Conservation (phyloP, 2,329 filamentous ascomycete genomes). For the Colletotrichum abscissum region DNA sequence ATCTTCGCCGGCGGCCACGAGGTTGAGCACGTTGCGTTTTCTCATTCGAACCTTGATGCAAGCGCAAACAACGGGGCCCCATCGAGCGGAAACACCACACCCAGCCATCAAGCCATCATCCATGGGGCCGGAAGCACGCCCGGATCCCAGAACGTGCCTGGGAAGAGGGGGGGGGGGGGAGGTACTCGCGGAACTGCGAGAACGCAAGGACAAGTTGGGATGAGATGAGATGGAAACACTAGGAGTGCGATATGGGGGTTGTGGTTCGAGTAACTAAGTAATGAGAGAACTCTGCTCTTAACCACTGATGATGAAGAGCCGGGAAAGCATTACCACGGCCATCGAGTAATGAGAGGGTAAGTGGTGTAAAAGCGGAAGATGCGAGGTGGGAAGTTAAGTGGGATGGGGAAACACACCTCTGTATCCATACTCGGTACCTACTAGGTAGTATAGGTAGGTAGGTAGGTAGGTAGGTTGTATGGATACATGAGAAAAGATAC, state of each 20-base stretch:
- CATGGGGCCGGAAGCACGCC: slow-evolving; percentile 19
- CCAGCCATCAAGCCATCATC: slow-evolving; percentile 11
- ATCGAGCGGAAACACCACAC: slow-evolving; percentile 29
- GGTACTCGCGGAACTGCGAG: too few relatives aligned
- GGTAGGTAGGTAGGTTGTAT: not conserved
- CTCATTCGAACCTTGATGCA: slow-evolving; percentile 27
- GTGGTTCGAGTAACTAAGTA: not conserved
- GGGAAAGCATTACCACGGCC: not conserved
- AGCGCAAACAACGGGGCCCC: slow-evolving; percentile 25
- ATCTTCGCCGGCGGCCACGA: slow-evolving; percentile 33
- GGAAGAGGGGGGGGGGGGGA: too few relatives aligned
- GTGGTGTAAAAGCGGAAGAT: not conserved
- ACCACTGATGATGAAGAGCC: not conserved
- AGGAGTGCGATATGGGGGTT: not conserved
- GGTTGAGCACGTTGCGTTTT: slow-evolving; percentile 31
- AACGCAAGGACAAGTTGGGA: not conserved
- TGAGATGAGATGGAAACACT: not conserved
- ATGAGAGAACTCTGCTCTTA: not conserved
- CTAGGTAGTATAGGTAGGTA: not conserved
- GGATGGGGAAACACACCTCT: not conserved
- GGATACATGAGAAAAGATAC: not conserved
- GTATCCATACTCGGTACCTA: not conserved
- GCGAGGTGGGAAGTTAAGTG: not conserved
- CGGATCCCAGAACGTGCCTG: not conserved
- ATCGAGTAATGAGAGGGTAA: slow-evolving; percentile 1